Evolutionary conservation across 2,329 filamentous ascomycete species (phyloP).

Genomic region (Fusarium nisikadoi): DNA sequence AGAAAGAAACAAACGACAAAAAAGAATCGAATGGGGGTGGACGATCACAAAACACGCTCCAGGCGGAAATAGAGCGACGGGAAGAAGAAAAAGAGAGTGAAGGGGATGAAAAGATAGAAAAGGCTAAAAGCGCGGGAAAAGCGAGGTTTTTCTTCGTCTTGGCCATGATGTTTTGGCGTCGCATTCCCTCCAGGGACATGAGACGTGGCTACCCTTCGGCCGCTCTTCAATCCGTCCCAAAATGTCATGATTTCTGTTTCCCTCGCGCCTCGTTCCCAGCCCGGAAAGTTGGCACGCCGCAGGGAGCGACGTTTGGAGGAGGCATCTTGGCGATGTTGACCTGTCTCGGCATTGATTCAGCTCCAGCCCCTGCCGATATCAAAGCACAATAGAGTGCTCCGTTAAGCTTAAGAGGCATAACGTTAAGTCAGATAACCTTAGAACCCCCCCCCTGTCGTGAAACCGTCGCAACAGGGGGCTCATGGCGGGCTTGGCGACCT

Average conservation of each 20-base stretch:
- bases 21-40: constrained; percentile 10
- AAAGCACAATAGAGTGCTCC: background rate
- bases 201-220: constrained; percentile 26
- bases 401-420: constrained; percentile 27
- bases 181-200: constrained; percentile 1
- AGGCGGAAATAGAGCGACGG: constrained; percentile 7
- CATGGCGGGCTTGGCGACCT: constrained; percentile 16
- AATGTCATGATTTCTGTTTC: constrained; percentile 6
- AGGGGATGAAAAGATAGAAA: background rate
- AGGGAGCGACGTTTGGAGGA: constrained; percentile 15
- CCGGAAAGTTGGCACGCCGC: constrained; percentile 15
- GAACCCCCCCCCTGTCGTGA: background rate
- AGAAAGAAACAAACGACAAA: constrained; percentile 3
- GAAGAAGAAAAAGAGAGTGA: constrained; percentile 2
- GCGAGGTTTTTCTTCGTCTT: constrained; percentile 22
- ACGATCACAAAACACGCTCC: constrained; percentile 7
- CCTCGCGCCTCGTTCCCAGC: constrained; percentile 4
- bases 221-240: constrained; percentile 1
- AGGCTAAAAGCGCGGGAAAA: constrained; percentile 20
- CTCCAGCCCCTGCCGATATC: background rate
- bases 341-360: constrained; percentile 21
- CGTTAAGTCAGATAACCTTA: background rate
- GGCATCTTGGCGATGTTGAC: constrained; percentile 15
- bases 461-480: background rate
- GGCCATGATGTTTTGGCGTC: constrained; percentile 23